Base-by-base conservation (phyloP, 768 basidiomycete genomes). In the Lactarius pseudohatsudake region DNA sequence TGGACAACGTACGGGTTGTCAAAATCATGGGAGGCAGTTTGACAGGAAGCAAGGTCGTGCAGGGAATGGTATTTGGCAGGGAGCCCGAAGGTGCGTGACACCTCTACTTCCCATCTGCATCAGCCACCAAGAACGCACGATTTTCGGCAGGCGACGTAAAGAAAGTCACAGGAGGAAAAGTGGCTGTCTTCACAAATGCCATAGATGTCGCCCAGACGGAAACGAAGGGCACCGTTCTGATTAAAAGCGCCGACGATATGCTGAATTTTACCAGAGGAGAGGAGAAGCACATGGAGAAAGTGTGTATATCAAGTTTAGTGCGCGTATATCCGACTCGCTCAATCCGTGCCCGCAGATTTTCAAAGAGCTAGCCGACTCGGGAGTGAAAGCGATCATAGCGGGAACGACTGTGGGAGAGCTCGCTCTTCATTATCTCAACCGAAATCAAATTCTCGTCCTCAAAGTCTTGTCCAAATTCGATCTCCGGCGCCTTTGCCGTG, bases 381-480 rank as follows among this genome's bases (percentile, higher is more conserved):
- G 96, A 53, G 89, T 99, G 72, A 92, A 90, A 75, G 84, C 98
- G 70, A 87, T 99, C 81, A 85, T 99, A 70, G 96, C 94, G 16
- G 97, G 97, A 22, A 90, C 94, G 10, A 86, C 86, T 50, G 85
- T 99, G 70, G 96, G 96, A 71, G 97, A 99, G 74, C 92, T 99
- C 64, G 94, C 96, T 1, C 81, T 97, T 66, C 97, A 99, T 79
- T 99, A 95, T 81, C 89, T 99, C 74, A 92, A 98, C 81, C 85
- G 96, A 62, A 84, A 91, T 81, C 83, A 87, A 80, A 94, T 99
- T 77, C 93, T 94, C 72, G 94, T 98, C 71, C 85, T 99, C 78
- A 98, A 97, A 77, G 93, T 98, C 34, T 85, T 96, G 65, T 97
- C 94, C 75, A 99, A 99, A 77, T 99, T 99, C 77, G 96, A 99